Percentiles rank a stretch among this genome's conserved stretches.
Conservation (phyloP, 768 basidiomycete genomes). For the Amanita exitialis region DNA sequence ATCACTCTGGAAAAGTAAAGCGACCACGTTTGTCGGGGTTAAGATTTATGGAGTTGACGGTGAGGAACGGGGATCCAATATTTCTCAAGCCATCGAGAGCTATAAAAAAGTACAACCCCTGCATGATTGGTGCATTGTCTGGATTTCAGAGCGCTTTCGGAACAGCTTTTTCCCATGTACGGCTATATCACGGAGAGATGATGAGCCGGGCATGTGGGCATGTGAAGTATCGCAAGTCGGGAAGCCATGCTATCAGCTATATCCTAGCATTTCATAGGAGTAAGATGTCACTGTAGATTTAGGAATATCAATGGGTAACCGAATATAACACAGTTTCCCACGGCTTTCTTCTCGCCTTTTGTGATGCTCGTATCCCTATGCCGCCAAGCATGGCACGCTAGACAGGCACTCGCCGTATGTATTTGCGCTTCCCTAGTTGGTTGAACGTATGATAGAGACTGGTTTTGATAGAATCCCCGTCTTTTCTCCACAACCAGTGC, state of each 20-base stretch:
- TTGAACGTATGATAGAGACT: background rate
- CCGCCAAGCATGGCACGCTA: slow-evolving; percentile 18
- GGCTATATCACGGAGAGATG: background rate
- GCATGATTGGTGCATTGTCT: background rate
- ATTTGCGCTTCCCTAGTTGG: background rate
- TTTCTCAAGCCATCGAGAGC: too few relatives aligned
- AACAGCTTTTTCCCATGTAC: too few relatives aligned
- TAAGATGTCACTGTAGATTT: background rate
- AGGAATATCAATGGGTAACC: background rate
- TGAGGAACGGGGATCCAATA: background rate
- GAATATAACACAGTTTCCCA: slow-evolving; percentile 6
- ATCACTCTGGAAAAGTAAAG: too few relatives aligned
- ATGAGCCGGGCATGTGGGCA: background rate
- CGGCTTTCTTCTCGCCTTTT: slow-evolving; percentile 4
- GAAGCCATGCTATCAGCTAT: background rate
- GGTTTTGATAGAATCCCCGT: slow-evolving; percentile 15
- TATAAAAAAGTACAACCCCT: background rate
- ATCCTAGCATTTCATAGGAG: background rate
- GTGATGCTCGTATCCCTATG: slow-evolving; percentile 14
- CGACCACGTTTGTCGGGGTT: background rate
- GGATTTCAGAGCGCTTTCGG: background rate
- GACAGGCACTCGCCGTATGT: slow-evolving; percentile 11
- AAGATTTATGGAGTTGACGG: background rate
- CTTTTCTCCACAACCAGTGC: slow-evolving; percentile 43
- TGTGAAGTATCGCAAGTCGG: slow-evolving; percentile 2